Conservation (phyloP, 108 stramenopile genomes). For the Cylindrotheca closterium region DNA sequence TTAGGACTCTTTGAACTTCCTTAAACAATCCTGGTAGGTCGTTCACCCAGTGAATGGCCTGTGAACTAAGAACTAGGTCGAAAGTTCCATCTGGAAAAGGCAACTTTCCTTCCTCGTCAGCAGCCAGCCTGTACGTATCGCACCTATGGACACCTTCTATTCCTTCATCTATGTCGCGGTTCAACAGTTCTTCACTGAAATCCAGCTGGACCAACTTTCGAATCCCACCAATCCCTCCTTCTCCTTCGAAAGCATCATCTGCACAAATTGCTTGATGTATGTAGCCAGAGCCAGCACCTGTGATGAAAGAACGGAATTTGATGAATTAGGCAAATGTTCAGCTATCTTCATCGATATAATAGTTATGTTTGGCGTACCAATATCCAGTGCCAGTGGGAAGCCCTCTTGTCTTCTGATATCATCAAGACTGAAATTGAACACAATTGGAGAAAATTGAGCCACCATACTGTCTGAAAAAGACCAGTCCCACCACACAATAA, state of each 20-base stretch:
- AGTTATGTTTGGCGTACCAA: constrained; percentile 61
- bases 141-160: constrained; percentile 39
- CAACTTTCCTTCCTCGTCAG: constrained; percentile 68
- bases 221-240: constrained; percentile 82
- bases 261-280: constrained; percentile 62
- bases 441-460: constrained; percentile 53
- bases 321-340: too few relatives aligned
- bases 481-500: constrained; percentile 21
- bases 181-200: constrained; percentile 63
- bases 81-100: constrained; percentile 91
- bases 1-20: constrained; percentile 79
- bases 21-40: constrained; percentile 80
- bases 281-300: constrained; percentile 50
- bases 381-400: constrained; percentile 78
- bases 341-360: too few relatives aligned
- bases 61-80: constrained; percentile 90
- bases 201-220: constrained; percentile 79
- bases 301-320: neutral
- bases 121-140: constrained; percentile 61
- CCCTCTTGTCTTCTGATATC: constrained; percentile 77
- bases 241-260: constrained; percentile 56
- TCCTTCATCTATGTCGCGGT: constrained; percentile 39
- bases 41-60: constrained; percentile 95
- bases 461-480: constrained; percentile 62
- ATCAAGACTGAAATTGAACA: constrained; percentile 40